Evolutionary conservation across 2,329 filamentous ascomycete species (phyloP), one percentile per base, ranked within the genome.

Genomic region (Colletotrichum lupini): DNA sequence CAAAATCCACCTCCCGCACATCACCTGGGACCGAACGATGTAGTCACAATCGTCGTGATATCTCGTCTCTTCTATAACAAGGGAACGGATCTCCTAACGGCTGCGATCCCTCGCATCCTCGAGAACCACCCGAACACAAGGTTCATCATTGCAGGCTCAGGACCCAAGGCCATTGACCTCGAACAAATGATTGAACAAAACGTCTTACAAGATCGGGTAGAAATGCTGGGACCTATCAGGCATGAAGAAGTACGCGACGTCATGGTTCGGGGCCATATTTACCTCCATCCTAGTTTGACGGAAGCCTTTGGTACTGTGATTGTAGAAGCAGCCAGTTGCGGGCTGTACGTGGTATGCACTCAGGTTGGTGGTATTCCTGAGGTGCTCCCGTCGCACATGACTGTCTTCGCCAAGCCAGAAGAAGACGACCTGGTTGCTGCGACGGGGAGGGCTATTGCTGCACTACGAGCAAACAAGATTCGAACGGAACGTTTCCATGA

Each of bases 11-110:
- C 88, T 11, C 88, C 91, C 0, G 90, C 91, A 4, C 92, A 92
- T 67, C 91, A 91, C 7, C 88, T 97, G 3, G 93, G 94, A 0
- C 94, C 95, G 0, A 89, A 94, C 76, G 96, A 98, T 78, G 93
- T 92, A 12, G 96, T 99, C 78, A 98, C 95, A 8, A 98, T 99
- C 72, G 95, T 99, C 1, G 96, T 99, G 24, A 97, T 99, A 75
- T 98, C 95, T 9, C 94, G 97, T 24, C 91, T 99, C 1, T 99
- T 98, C 83, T 98, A 98, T 84, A 99, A 99, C 84, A 99, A 99
- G 82, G 97, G 97, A 73, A 98, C 95, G 1, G 97, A 99, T 81
- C 90, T 99, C 0, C 89, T 99, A n/a, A 98, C 98, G 28, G 97
- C 96, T 12, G 95, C 95, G 4, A 97, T 99, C 67, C 97, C 97